These are phyloP conservation scores for Kalmusia sp. DNA, from an alignment of 2,329 filamentous ascomycete species.

Conservation along the genomic window DNA sequence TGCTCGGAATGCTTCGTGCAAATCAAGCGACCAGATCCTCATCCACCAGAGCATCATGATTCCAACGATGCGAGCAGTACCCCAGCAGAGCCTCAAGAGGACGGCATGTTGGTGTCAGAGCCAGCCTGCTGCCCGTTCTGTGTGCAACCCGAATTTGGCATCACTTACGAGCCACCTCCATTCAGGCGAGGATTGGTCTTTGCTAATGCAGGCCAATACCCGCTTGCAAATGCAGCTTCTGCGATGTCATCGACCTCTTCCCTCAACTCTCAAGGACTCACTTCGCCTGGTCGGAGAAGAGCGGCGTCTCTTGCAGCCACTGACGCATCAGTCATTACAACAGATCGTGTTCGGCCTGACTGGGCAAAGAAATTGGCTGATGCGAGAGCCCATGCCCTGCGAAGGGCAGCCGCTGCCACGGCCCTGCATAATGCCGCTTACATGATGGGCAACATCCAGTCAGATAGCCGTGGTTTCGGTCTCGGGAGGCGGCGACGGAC, in stretches of 20 bases:
- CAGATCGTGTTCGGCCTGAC: conserved; percentile 89
- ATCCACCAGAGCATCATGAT: conserved; percentile 78
- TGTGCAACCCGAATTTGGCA: conserved; percentile 91
- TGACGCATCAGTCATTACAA: conserved; percentile 86
- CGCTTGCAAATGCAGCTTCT: conserved; percentile 63
- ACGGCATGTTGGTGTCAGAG: conserved; percentile 81
- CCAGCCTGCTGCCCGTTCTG: conserved; percentile 94
- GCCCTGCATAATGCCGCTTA: conserved; percentile 95
- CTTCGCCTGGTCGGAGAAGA: conserved; percentile 59
- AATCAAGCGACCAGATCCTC: conserved; percentile 92
- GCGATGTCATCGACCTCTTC: conserved; percentile 90
- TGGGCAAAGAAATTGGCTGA: conserved; percentile 90
- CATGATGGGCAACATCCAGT: conserved; percentile 70
- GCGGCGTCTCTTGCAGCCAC: conserved; percentile 79
- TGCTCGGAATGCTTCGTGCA: conserved; percentile 99
- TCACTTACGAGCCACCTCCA: conserved; percentile 90
- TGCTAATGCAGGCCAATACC: conserved; percentile 60
- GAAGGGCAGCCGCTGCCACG: conserved; percentile 89
- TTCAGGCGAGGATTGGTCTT: conserved; percentile 86
- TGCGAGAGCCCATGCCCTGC: conserved; percentile 82
- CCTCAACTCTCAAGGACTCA: conserved; percentile 64
- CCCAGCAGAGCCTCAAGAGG: conserved; percentile 55
- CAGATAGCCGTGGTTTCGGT: conserved; percentile 58
- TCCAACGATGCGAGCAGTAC: conserved; percentile 46
- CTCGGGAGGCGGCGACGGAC: conserved; percentile 56